Base-by-base conservation (phyloP, 2,329 filamentous ascomycete genomes). In the Coniochaeta hoffmannii region DNA sequence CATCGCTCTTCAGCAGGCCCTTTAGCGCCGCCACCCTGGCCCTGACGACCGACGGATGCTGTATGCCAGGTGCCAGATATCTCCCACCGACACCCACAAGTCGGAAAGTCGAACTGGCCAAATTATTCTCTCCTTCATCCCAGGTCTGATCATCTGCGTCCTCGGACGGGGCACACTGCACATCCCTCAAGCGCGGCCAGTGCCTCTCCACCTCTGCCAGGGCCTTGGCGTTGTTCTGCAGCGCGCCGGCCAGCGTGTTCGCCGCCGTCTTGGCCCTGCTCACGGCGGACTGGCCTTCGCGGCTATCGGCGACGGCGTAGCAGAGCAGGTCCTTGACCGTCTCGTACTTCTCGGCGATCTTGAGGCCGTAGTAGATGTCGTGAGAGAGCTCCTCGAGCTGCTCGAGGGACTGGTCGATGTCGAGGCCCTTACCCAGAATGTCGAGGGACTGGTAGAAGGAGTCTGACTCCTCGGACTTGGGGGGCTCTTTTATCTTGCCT, bases 281-380 rank as follows among this genome's bases (percentile, higher is more conserved):
- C 46, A 61, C 69, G 57, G 26, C 62, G 34, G 56, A 46, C 38
- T 53, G 46, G 17, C 55, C 57, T 53, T 62, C 59, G 59, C 1
- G 61, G 56, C 17, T 66, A 64, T 62, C 56, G n/a, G 62, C 59
- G 28, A 68, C 69, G 68, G 83, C 77, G 35, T 85, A 70, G 63
- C 82, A 85, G 57, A 86, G 69, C 1, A 87, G 74, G n/a, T 75
- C 69, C 59, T 74, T 75, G 53, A 85, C 61, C 1, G 78, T 77
- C 2, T 76, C 75, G 2, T 71, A 63, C 60, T 85, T 79, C 64
- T 83, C 79, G 22, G 78, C 74, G 56, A 87, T 77, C 65, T 85
- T 81, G 17, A 84, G 71, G 10, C 85, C 85, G 66, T 87, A 88
- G 71, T 86, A 88, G 59, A 87, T 82, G 67, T 87, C 85, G 66